Evolutionary conservation across 108 stramenopile species (phyloP), one percentile per base, ranked within the genome.

Genomic region (Skeletonema grethae): DNA sequence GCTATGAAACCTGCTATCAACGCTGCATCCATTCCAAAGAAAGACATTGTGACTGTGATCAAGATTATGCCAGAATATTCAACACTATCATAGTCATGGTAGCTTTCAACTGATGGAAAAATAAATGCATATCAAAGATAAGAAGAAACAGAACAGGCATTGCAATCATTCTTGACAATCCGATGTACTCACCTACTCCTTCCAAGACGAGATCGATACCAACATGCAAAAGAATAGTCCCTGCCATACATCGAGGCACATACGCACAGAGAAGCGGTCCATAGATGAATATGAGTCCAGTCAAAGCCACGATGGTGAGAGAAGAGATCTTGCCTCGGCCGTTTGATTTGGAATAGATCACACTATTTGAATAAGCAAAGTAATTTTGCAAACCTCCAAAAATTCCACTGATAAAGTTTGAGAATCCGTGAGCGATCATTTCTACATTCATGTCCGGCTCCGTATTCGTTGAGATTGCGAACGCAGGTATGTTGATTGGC

Each of bases 401-500:
- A 3, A 88, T 22, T 1, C 88, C 93, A 4, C 79, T 31, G 0
- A 88, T 28, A 39, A 76, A 41, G 59, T 94, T 94, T 9, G 90
- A 79, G 57, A 72, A 76, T 4, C 93, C 90, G 63, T 94, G 93
- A 8, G 87, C 88, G 10, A 87, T 69, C 25, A 94, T 63, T 66
- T 94, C 93, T 24, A 68, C 65, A 66, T 94, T 89, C 88, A 94
- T 85, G 57, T 91, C 88, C 25, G 72, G 69, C 34, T 90, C 88
- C 28, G 75, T 73, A 55, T 87, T 75, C 2, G 86, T 79, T 9
- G 87, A 87, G 22, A 88, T 75, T n/a, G 56, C 86, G 63, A 91
- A 86, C 16, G 87, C 83, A 20, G 93, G 93, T 57, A 94, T 88
- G 63, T 91, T 94, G 70, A 94, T 90, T 18, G 93, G 93, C 11